A percentile compares a stretch with the other conserved stretches of the same genome.
phyloP scores from a whole-genome alignment of 192 early-diverging fungal species.

The Gonapodya sp. region DNA sequence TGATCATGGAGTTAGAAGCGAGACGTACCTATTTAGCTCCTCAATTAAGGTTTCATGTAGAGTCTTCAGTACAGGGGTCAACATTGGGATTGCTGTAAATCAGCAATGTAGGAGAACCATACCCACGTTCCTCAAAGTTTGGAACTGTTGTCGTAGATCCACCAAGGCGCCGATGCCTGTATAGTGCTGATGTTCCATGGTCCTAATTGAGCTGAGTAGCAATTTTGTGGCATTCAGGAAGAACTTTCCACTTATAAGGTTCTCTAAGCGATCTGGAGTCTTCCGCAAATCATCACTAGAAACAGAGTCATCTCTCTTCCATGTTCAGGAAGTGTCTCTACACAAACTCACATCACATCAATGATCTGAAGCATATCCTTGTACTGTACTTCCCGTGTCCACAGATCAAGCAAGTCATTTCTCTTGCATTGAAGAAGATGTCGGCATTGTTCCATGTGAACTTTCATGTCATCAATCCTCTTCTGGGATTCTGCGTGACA shows the following conservation, averaged over 20 bases:
- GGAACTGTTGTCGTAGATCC: constrained; percentile 25
- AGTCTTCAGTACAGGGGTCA: constrained; percentile 17
- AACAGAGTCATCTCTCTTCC: not conserved
- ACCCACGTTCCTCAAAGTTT: constrained; percentile 25
- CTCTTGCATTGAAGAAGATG: constrained; percentile 41
- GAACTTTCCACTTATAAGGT: constrained; percentile 33
- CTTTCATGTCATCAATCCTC: constrained; percentile 29
- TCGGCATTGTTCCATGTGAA: constrained; percentile 32
- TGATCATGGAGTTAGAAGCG: too few relatives aligned
- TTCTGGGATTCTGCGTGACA: constrained; percentile 17
- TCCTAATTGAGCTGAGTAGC: constrained; percentile 24
- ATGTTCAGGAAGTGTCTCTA: constrained; percentile 10
- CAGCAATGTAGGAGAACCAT: too few relatives aligned
- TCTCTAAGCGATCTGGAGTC: constrained; percentile 33
- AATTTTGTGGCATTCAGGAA: constrained; percentile 37
- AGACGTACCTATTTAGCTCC: constrained; percentile 28
- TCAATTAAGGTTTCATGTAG: constrained; percentile 40
- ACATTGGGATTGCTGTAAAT: too few relatives aligned
- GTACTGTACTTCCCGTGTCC: constrained; percentile 45
- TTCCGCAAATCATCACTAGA: constrained; percentile 39
- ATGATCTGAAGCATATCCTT: constrained; percentile 51
- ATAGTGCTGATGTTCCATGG: constrained; percentile 30
- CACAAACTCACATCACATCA: constrained; percentile 37
- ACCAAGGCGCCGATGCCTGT: constrained; percentile 42
- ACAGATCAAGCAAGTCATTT: constrained; percentile 50